Base-by-base conservation (phyloP, 345 rosid genomes). In the Syzygium oleosum region DNA sequence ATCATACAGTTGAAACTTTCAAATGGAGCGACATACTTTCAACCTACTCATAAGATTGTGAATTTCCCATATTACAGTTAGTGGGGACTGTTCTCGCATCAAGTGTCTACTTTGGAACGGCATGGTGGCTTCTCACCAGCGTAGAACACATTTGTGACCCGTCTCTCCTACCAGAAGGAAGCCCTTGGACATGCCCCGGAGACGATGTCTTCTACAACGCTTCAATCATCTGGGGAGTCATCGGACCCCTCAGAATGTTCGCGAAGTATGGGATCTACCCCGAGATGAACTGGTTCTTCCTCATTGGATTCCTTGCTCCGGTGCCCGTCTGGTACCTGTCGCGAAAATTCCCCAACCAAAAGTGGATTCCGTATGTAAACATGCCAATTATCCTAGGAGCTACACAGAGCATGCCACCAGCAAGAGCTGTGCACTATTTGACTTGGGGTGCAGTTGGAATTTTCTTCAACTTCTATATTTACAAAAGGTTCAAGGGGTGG, bases 221-320 rank as follows among this genome's bases (percentile, higher is more conserved):
- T 58, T 97, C 99, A 1, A 94, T 96, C 92, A 94, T 94, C 51
- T 97, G 98, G 99, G 98, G 99, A 87, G 95, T 97, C 9, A 91
- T 97, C 29, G 97, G 98, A 25, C 98, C 98, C 1, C 90, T 89
- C 83, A 91, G 96, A 84, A 94, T 97, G 97, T 96, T 97, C 88
- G 91, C 96, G 41, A 92, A 87, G 12, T 23, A 83, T 1, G 98
- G 98, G 19, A 87, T 94, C 89, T 96, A 96, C 86, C 92, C 93
- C 0, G 88, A 90, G 84, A 54, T 94, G 92, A 95, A 95, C 89
- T 97, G 96, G 96, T 94, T 95, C 94, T 97, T 97, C 93, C 91
- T 97, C 31, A 85, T 95, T n/a, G 99, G 98, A 34, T n/a, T 90
- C 27, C 89, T 96, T 9, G 96, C 98, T 17, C 98, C 98, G 2